Evolutionary conservation across 345 rosid species (phyloP).

Genomic region (Corymbia maculata): DNA sequence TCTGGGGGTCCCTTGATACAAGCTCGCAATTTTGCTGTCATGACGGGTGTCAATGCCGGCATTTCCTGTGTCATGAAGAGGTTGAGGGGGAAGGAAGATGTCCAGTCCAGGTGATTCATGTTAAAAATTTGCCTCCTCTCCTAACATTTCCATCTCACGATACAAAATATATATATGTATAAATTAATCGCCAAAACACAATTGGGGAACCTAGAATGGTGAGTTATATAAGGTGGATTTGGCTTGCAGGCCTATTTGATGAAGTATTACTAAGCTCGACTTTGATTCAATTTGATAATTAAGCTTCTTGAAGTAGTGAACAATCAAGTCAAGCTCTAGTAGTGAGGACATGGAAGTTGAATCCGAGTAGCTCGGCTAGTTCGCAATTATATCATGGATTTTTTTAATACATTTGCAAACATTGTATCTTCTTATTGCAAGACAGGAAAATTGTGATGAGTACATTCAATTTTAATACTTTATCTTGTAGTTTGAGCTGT

Average conservation of each 20-base stretch:
- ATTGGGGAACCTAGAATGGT: not conserved
- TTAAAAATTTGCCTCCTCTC: not conserved
- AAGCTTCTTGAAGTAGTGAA: not conserved
- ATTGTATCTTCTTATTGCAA: not conserved
- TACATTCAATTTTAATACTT: not conserved
- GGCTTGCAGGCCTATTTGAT: not conserved
- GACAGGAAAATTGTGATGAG: not conserved
- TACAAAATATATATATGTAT: no score
- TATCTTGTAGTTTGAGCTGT: not conserved
- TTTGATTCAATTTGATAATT: not conserved
- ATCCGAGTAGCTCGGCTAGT: not conserved
- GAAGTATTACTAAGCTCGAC: not conserved
- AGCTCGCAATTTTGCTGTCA: constrained; percentile 96
- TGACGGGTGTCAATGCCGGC: constrained; percentile 95
- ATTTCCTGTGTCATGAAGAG: constrained; percentile 79
- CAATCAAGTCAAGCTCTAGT: not conserved
- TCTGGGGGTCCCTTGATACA: constrained; percentile 86
- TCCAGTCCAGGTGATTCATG: constrained; percentile 61
- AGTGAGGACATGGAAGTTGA: not conserved
- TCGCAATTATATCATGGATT: not conserved
- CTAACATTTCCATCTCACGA: not conserved
- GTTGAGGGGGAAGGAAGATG: constrained; percentile 91
- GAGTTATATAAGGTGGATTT: not conserved
- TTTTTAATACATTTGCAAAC: not conserved
- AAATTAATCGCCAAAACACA: not conserved